Base-by-base conservation (phyloP, 2,329 filamentous ascomycete species). In the Alternaria sp. region DNA sequence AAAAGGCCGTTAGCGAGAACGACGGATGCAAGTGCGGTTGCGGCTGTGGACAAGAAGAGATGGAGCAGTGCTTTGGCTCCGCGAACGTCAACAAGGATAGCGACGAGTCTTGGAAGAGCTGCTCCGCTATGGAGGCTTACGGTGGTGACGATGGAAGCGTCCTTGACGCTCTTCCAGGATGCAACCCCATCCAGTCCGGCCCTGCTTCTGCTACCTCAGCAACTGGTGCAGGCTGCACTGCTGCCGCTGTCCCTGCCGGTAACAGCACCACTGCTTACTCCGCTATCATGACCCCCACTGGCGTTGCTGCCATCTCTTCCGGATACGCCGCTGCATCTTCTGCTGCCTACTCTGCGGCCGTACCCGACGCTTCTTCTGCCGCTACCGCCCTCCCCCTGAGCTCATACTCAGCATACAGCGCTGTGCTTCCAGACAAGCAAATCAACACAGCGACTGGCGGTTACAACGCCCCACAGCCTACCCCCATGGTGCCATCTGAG, bases 1-100 rank as follows among this genome's bases (percentile, higher is more conserved):
- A 64, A 9, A 79, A 79, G 57, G 77, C 78, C 26, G 78, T 71
- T 41, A 75, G 70, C 37, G 65, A 75, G 53, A 65, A 67, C 10
- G 75, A 73, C 11, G 77, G 76, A 54, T 79, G 77, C 71, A 76
- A 78, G 65, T 80, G 78, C 62, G 78, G 78, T 25, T 80, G 78
- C 28, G 78, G 77, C 18, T 79, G 77, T 51, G 76, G 74, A 18
- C 69, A 76, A 26, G 69, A 73, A 11, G 65, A 79, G 66, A 76
- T 80, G 71, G 74, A 78, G 69, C 58, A 73, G 57, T 80, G 78
- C 73, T 80, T 80, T 56, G 77, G 78, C 20, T 63, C 70, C 6
- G 74, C 68, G 18, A 75, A 78, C 21, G 75, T 80, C 30, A 79
- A 79, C 64, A 70, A 77, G 14, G 71, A 78, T 25, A 56, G 55